phyloP scores from a whole-genome alignment of 2,329 filamentous ascomycete species.

The Pseudogymnoascus sp. region DNA sequence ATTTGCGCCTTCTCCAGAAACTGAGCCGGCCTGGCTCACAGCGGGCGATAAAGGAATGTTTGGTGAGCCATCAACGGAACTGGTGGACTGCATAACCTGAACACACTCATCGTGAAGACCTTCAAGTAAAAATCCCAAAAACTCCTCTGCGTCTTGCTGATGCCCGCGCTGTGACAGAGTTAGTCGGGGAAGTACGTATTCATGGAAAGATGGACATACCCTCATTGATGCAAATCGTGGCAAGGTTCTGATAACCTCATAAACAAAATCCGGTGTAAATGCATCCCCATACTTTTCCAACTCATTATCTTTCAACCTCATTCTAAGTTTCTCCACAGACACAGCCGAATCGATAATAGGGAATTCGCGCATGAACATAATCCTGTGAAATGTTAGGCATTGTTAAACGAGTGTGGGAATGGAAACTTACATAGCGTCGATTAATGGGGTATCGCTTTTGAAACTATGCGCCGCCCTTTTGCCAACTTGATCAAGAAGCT shows the following conservation, averaged over 20 bases:
- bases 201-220: constrained; percentile 40
- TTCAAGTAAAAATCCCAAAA: constrained; percentile 85
- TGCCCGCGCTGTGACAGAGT: constrained; percentile 61
- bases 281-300: constrained; percentile 85
- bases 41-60: constrained; percentile 34
- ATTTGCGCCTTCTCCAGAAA: constrained; percentile 40
- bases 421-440: constrained; percentile 79
- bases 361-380: constrained; percentile 93
- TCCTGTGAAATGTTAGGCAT: constrained; percentile 42
- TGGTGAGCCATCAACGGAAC: constrained; percentile 28
- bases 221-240: constrained; percentile 89
- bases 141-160: constrained; percentile 97
- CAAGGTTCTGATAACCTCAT: constrained; percentile 79
- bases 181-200: constrained; percentile 13
- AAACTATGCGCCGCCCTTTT: constrained; percentile 81
- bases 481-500: constrained; percentile 80
- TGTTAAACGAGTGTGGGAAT: not conserved
- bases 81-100: constrained; percentile 50
- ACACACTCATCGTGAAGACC: constrained; percentile 89
- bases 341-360: constrained; percentile 72
- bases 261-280: constrained; percentile 90
- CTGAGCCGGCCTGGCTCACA: constrained; percentile 22
- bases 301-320: constrained; percentile 69
- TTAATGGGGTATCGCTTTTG: constrained; percentile 85
- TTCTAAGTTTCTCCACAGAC: constrained; percentile 63